Percentiles rank a stretch among this genome's conserved stretches.
Evolutionary conservation across 352 stramenopile genomes (phyloP).

Genomic region (Pythium phragmiticola): DNA sequence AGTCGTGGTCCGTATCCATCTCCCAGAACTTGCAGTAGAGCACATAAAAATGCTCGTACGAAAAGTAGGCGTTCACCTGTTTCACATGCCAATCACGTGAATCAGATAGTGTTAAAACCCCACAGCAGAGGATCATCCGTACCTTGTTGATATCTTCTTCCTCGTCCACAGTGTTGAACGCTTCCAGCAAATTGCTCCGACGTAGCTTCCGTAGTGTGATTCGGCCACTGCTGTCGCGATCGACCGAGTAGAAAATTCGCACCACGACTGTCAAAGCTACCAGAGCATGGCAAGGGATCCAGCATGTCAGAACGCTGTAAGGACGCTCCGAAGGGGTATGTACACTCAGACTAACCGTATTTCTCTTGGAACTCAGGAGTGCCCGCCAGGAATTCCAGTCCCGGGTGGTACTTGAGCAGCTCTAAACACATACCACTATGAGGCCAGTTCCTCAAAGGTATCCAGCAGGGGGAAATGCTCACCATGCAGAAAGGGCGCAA

Average conservation of each 20-base stretch:
- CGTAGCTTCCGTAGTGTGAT: slow-evolving; percentile 95
- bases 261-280: slow-evolving; percentile 95
- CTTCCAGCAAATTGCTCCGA: slow-evolving; percentile 92
- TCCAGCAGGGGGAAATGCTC: not conserved
- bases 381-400: slow-evolving; percentile 95
- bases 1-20: slow-evolving; percentile 93
- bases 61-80: slow-evolving; percentile 95
- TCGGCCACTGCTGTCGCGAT: slow-evolving; percentile 92
- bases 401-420: slow-evolving; percentile 87
- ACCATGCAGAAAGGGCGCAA: slow-evolving; percentile 97
- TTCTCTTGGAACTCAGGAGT: slow-evolving; percentile 99
- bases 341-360: slow-evolving; percentile 76
- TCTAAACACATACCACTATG: slow-evolving; percentile 36
- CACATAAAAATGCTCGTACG: slow-evolving; percentile 99
- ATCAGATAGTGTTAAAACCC: not conserved
- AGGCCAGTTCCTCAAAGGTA: not conserved
- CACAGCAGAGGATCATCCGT: not conserved
- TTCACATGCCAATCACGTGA: not conserved
- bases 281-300: not conserved
- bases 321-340: not conserved
- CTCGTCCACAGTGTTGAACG: slow-evolving; percentile 96
- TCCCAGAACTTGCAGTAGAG: slow-evolving; percentile 99
- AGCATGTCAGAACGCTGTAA: too few relatives aligned
- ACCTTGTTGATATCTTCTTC: slow-evolving; percentile 99
- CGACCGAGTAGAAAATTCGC: slow-evolving; percentile 93